Evolutionary conservation across 805 yeast species (phyloP).

Genomic region (Kurtzmaniella cleridarum): DNA sequence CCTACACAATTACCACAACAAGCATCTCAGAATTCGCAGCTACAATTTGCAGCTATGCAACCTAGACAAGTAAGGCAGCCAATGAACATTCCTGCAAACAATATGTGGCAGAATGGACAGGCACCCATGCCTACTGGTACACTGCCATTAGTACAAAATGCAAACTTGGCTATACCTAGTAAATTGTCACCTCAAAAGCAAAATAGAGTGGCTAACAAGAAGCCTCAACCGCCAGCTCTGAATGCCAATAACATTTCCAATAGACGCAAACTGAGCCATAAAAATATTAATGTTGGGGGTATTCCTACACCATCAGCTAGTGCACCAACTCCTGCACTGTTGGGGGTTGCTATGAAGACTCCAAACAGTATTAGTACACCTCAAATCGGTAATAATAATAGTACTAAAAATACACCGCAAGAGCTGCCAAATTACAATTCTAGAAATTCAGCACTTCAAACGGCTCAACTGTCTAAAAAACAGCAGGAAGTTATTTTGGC

Average conservation of each 20-base stretch:
- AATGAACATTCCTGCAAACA: conserved; percentile 9
- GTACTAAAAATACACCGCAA: conserved; percentile 38
- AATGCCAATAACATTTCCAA: conserved; percentile 11
- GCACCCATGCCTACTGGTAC: conserved; percentile 6
- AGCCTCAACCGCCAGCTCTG: neutral
- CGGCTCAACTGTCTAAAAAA: conserved; percentile 4
- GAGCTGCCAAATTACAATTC: conserved; percentile 29
- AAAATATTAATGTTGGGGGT: conserved; percentile 13
- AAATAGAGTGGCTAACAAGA: neutral
- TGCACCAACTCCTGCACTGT: conserved; percentile 33
- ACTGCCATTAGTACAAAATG: conserved; percentile 1
- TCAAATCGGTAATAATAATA: conserved; percentile 28
- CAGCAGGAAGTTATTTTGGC: conserved; percentile 11
- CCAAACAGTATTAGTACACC: conserved; percentile 42
- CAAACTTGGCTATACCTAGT: neutral
- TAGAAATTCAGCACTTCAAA: conserved; percentile 6
- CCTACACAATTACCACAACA: conserved; percentile 5
- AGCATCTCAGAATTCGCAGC: conserved; percentile 1
- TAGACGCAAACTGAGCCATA: conserved; percentile 3
- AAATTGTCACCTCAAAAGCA: conserved; percentile 3
- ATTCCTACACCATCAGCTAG: conserved; percentile 30
- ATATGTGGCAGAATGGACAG: conserved; percentile 10
- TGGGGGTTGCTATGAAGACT: conserved; percentile 36
- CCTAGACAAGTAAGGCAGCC: conserved; percentile 1
- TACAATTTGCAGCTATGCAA: neutral